These are phyloP conservation scores for Microcyclospora tardicrescens DNA, from an alignment of 2,329 filamentous ascomycete species.

Conservation along the genomic window DNA sequence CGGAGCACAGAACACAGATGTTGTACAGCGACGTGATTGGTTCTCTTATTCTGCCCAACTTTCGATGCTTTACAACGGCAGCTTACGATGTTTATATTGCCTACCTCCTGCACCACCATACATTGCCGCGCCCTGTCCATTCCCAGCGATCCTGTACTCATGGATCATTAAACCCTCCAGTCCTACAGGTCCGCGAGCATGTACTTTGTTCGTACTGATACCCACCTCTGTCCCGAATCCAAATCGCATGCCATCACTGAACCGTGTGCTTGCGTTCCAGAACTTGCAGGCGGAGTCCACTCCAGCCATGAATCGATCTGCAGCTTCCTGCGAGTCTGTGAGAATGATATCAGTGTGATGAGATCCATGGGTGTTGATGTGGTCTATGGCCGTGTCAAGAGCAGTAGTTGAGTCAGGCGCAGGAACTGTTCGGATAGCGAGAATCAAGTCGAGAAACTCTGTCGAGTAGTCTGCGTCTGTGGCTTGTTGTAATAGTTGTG, in stretches of 20 bases:
- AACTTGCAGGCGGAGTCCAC: constrained; percentile 88
- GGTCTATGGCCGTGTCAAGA: constrained; percentile 59
- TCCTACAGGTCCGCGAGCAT: constrained; percentile 83
- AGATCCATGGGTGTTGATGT: constrained; percentile 87
- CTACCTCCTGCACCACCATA: constrained; percentile 46
- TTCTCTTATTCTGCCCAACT: no score
- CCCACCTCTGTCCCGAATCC: constrained; percentile 97
- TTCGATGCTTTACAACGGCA: constrained; percentile 21
- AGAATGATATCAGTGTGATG: constrained; percentile 91
- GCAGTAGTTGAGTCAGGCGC: constrained; percentile 10
- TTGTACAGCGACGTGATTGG: no score
- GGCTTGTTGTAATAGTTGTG: constrained; percentile 47
- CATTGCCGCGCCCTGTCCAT: constrained; percentile 65
- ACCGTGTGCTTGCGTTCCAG: constrained; percentile 91
- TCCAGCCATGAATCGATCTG: constrained; percentile 69
- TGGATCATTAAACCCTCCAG: constrained; percentile 93
- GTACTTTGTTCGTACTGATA: constrained; percentile 98
- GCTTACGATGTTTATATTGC: constrained; percentile 43
- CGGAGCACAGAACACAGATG: no score
- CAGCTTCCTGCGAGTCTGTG: constrained; percentile 53
- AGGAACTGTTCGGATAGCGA: constrained; percentile 71
- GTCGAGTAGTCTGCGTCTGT: constrained; percentile 64
- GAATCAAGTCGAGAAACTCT: constrained; percentile 73
- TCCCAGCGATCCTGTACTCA: constrained; percentile 81
- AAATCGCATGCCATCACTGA: constrained; percentile 93